phyloP scores from a whole-genome alignment of 306 rosid genomes.

The Echinosophora koreensis region DNA sequence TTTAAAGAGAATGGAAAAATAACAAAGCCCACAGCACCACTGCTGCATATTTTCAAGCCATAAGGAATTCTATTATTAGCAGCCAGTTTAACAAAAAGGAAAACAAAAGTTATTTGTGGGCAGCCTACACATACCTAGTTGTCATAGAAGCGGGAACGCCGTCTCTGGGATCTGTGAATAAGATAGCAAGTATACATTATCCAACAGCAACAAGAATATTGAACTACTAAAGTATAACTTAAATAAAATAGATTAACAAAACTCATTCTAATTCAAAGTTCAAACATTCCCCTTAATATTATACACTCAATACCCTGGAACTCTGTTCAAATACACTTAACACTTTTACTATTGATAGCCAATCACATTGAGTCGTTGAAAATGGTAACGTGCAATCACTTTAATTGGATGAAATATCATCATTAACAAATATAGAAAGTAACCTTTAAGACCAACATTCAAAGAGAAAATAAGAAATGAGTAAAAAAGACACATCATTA shows the following conservation, averaged over 20 bases:
- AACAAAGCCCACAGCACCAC: neutral
- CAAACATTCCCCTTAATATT: neutral
- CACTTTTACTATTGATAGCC: neutral
- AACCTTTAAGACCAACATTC: neutral
- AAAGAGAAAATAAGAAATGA: neutral
- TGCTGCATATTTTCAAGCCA: neutral
- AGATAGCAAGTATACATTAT: constrained; percentile 36
- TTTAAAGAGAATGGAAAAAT: neutral
- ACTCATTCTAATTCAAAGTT: neutral
- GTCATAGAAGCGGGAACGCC: constrained; percentile 75
- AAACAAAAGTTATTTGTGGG: constrained; percentile 12
- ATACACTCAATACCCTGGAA: neutral
- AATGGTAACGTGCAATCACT: neutral
- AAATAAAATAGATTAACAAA: too few species aligned
- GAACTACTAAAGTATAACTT: constrained; percentile 20
- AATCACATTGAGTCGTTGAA: constrained; percentile 26
- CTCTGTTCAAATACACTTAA: neutral
- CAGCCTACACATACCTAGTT: constrained; percentile 64
- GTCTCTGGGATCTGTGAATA: constrained; percentile 68
- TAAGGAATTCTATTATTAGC: neutral
- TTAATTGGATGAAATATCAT: constrained; percentile 15
- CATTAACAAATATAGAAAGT: neutral
- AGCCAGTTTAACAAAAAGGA: constrained; percentile 22
- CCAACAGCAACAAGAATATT: neutral
- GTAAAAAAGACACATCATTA: neutral